Percentiles rank a stretch among this genome's conserved stretches.
Evolutionary conservation across 495 filamentous ascomycete species (phyloP).

Genomic region (Xylaria curta): DNA sequence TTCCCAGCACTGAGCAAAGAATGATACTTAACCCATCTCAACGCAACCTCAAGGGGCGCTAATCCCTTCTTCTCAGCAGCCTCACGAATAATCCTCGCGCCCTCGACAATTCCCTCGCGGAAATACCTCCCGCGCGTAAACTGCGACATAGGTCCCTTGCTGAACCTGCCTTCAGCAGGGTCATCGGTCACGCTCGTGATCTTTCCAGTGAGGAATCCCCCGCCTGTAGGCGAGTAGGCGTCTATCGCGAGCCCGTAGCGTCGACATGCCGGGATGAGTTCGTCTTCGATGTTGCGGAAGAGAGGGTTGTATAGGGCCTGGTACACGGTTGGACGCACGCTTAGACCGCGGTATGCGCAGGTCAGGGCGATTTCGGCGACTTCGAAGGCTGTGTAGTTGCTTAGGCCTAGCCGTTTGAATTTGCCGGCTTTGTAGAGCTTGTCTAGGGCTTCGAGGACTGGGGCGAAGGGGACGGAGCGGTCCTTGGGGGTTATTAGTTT

Average conservation of each 20-base stretch:
- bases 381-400: constrained; percentile 82
- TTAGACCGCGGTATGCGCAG: constrained; percentile 70
- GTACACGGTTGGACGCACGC: constrained; percentile 66
- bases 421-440: constrained; percentile 79
- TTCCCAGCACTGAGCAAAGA: constrained; percentile 70
- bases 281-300: constrained; percentile 71
- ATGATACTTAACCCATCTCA: constrained; percentile 80
- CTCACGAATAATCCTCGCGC: constrained; percentile 69
- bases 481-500: constrained; percentile 47
- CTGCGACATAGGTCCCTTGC: constrained; percentile 49
- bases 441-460: constrained; percentile 73
- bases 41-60: constrained; percentile 72
- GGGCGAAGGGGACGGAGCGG: constrained; percentile 70
- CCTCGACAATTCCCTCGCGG: constrained; percentile 72
- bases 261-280: constrained; percentile 74
- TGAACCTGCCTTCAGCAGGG: constrained; percentile 70
- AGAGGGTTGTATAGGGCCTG: constrained; percentile 70
- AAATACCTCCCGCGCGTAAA: constrained; percentile 76
- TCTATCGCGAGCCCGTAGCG: constrained; percentile 81
- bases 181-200: constrained; percentile 53
- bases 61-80: constrained; percentile 70
- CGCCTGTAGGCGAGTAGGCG: constrained; percentile 79
- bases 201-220: constrained; percentile 76
- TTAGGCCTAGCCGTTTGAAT: constrained; percentile 75
- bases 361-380: constrained; percentile 80